Evolutionary conservation across 129 eudicot species (phyloP).

Genomic region (Cynara cardunculus): DNA sequence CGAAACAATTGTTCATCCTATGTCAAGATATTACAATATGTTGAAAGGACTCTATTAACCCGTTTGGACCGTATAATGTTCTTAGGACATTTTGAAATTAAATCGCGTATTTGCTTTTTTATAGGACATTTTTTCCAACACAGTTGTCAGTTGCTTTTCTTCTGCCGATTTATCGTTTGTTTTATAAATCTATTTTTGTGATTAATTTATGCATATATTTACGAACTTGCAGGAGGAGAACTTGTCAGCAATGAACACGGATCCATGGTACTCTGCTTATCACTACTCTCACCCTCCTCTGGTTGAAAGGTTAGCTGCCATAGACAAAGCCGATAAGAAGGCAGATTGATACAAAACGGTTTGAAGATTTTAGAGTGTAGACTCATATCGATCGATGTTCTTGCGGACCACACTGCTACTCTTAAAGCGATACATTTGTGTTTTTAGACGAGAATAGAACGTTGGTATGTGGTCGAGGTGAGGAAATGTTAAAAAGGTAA

Average conservation of each 20-base stretch:
- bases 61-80: neutral
- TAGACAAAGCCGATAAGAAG: conserved; percentile 75
- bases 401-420: neutral
- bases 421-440: neutral
- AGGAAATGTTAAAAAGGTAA: conserved; percentile 21
- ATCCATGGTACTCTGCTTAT: conserved; percentile 97
- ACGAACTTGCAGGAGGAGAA: conserved; percentile 71
- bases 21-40: neutral
- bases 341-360: conserved; percentile 40
- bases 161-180: neutral
- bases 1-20: neutral
- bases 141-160: neutral
- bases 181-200: neutral
- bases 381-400: conserved; percentile 1
- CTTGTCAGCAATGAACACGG: conserved; percentile 91
- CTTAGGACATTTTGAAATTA: neutral
- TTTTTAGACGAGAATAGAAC: conserved; percentile 8
- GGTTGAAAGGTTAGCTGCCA: conserved; percentile 90
- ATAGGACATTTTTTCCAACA: neutral
- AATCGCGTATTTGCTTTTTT: neutral
- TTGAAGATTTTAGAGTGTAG: conserved; percentile 1
- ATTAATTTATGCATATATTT: neutral
- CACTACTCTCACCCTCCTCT: conserved; percentile 97
- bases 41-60: neutral
- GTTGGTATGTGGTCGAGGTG: neutral